Percentiles rank a stretch among this genome's conserved stretches.
phyloP scores from a whole-genome alignment of 2,329 filamentous ascomycete species.

The Aspergillus neotritici region DNA sequence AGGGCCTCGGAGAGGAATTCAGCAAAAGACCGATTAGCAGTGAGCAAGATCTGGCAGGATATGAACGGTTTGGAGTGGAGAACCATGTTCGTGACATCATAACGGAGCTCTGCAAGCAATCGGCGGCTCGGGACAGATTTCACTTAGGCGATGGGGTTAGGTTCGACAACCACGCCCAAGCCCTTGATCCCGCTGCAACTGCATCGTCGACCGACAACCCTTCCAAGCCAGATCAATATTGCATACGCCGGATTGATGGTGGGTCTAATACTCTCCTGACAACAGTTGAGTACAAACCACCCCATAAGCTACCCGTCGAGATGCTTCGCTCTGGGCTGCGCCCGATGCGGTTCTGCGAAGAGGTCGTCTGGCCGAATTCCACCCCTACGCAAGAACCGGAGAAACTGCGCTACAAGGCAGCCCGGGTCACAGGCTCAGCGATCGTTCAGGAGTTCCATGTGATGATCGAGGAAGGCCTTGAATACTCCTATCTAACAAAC shows the following conservation, averaged over 20 bases:
- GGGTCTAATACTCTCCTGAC: constrained; percentile 10
- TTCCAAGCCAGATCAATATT: constrained; percentile 18
- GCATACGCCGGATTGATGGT: constrained; percentile 16
- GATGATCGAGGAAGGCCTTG: constrained; percentile 25
- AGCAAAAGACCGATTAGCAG: constrained; percentile 10
- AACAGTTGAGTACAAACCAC: constrained; percentile 18
- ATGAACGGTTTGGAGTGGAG: constrained; percentile 20
- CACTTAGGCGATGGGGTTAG: constrained; percentile 13
- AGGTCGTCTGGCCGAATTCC: constrained; percentile 11
- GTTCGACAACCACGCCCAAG: constrained; percentile 19
- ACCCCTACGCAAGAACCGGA: constrained; percentile 7
- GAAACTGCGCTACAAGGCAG: constrained; percentile 21
- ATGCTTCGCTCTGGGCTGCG: constrained; percentile 13
- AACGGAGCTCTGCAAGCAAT: constrained; percentile 18
- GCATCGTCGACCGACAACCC: background rate
- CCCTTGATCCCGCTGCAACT: constrained; percentile 8
- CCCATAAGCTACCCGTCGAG: constrained; percentile 15
- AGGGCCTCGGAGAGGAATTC: constrained; percentile 8
- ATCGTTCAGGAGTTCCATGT: constrained; percentile 23
- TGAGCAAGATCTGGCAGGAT: constrained; percentile 14
- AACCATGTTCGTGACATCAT: constrained; percentile 20
- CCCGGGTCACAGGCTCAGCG: constrained; percentile 13
- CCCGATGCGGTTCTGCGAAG: constrained; percentile 15
- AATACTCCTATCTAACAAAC: constrained; percentile 23
- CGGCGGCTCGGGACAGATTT: constrained; percentile 15